These are phyloP conservation scores for Zymoseptoria crescenta DNA, from an alignment of 2,329 filamentous ascomycete species.

Conservation along the genomic window DNA sequence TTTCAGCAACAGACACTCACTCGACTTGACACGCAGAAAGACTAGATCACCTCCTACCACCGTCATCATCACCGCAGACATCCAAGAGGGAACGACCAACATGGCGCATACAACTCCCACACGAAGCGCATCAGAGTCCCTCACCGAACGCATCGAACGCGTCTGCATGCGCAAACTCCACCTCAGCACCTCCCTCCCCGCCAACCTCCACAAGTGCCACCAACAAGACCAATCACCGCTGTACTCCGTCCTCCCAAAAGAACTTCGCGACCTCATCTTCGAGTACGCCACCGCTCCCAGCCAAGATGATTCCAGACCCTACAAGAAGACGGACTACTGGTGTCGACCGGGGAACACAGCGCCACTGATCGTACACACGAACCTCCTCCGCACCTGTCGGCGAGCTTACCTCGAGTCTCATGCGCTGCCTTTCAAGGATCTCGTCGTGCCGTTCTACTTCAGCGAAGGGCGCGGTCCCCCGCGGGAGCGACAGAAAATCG, in stretches of 20 bases:
- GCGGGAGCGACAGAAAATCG: background rate
- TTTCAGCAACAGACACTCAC: background rate
- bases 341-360: slow-evolving; percentile 29
- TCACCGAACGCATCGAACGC: slow-evolving; percentile 1
- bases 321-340: slow-evolving; percentile 23
- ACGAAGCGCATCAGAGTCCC: background rate
- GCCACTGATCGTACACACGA: slow-evolving; percentile 16
- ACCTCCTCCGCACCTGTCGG: slow-evolving; percentile 31
- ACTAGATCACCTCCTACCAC: background rate
- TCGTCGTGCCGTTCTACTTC: slow-evolving; percentile 28
- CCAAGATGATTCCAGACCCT: slow-evolving; percentile 19
- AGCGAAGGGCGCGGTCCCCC: slow-evolving; percentile 8
- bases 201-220: slow-evolving; percentile 8
- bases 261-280: slow-evolving; percentile 29
- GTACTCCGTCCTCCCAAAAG: slow-evolving; percentile 9
- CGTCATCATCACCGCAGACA: background rate
- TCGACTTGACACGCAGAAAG: background rate
- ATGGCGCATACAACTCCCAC: background rate
- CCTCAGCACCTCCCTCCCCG: slow-evolving; percentile 4
- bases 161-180: slow-evolving; percentile 4
- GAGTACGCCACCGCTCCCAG: slow-evolving; percentile 27
- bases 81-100: background rate
- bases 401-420: slow-evolving; percentile 30
- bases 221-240: slow-evolving; percentile 10
- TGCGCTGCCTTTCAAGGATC: slow-evolving; percentile 24